Conservation (phyloP, 176 grass and related monocot genomes). For the Carex parvula region DNA sequence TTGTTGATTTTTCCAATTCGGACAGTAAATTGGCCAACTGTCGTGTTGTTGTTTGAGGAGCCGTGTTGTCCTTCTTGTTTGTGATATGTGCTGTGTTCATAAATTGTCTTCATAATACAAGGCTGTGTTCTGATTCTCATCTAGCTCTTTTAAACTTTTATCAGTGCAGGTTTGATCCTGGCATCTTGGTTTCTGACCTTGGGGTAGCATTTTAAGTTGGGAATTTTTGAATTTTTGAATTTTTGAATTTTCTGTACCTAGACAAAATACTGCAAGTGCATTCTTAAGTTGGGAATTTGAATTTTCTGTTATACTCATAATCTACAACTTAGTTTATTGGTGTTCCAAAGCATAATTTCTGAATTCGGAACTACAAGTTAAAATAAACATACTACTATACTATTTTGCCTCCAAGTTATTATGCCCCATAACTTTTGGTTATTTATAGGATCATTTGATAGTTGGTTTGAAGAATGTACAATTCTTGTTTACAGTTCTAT, state of each 20-base stretch:
- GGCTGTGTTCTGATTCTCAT: background rate
- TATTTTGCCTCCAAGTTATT: background rate
- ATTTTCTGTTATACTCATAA: background rate
- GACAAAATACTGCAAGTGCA: background rate
- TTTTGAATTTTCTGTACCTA: too few species aligned
- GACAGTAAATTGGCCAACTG: too few species aligned
- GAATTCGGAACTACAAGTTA: background rate
- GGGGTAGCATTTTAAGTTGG: constrained; percentile 78
- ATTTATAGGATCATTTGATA: background rate
- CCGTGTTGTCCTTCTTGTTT: too few species aligned
- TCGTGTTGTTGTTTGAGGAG: too few species aligned
- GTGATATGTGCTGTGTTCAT: too few species aligned
- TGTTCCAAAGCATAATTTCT: background rate
- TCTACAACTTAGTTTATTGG: background rate
- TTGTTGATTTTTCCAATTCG: too few species aligned
- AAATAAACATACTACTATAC: background rate
- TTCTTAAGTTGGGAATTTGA: background rate
- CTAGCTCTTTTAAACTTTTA: constrained; percentile 21
- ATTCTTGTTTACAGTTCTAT: background rate
- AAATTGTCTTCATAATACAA: background rate
- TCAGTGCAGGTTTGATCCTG: constrained; percentile 96
- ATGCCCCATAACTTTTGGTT: background rate
- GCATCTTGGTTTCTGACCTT: constrained; percentile 95
- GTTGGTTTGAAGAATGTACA: background rate
- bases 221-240: constrained; percentile 29